Evolutionary conservation across 208 protist species (phyloP).

Genomic region (Leishmania amazonensis): DNA sequence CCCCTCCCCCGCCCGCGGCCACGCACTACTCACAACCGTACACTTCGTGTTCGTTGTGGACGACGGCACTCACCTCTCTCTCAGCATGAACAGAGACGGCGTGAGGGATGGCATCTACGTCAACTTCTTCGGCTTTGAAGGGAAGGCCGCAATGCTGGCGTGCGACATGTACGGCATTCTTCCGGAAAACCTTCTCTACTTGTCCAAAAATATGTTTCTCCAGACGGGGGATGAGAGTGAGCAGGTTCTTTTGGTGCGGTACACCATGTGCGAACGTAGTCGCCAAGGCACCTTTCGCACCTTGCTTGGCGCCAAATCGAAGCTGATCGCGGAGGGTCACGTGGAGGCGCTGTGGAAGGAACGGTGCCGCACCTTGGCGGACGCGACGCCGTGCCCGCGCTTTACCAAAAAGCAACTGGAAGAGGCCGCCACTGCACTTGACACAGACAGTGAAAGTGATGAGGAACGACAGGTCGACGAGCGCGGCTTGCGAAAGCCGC

Average conservation of each 20-base stretch:
- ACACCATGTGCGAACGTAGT: conserved; percentile 22
- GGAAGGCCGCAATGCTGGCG: conserved; percentile 13
- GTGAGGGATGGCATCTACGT: conserved; percentile 14
- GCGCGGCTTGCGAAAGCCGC: conserved; percentile 17
- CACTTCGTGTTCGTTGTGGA: background rate
- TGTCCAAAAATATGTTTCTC: background rate
- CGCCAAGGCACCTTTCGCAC: conserved; percentile 21
- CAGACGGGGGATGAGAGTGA: conserved; percentile 6
- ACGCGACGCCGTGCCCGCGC: conserved; percentile 2
- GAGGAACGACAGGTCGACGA: conserved; percentile 7
- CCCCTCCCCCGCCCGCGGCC: background rate
- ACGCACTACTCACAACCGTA: background rate
- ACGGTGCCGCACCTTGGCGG: background rate
- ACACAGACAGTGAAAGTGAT: conserved; percentile 21
- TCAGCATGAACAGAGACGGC: background rate
- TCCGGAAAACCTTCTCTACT: conserved; percentile 12
- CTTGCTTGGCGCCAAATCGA: conserved; percentile 14
- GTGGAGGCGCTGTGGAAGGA: conserved; percentile 17
- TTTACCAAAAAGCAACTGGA: conserved; percentile 6
- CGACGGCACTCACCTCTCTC: background rate
- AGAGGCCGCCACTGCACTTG: background rate
- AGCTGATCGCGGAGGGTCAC: conserved; percentile 8
- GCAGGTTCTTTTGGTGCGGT: conserved; percentile 15
- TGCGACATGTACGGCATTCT: conserved; percentile 18
- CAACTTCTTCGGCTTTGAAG: conserved; percentile 15